A percentile compares a stretch with the other conserved stretches of the same genome.
Evolutionary conservation across 2,329 filamentous ascomycete genomes (phyloP).

Genomic region (Ceratocystiopsis brevicomis): DNA sequence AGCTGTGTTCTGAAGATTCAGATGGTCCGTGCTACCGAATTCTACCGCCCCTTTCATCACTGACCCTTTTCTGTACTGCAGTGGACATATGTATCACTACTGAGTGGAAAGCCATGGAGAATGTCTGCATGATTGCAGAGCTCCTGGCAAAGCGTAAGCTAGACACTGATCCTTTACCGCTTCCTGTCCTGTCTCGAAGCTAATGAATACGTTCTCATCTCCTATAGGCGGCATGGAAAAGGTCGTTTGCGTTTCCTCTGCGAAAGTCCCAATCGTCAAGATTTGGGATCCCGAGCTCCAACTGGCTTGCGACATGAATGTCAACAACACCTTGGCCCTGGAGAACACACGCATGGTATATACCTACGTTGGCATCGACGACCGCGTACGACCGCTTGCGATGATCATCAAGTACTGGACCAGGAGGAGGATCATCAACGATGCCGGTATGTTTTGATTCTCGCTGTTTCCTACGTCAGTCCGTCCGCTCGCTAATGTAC

Average conservation of each 20-base stretch:
- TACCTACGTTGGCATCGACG: conserved; percentile 86
- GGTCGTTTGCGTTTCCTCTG: conserved; percentile 82
- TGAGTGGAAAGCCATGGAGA: conserved; percentile 67
- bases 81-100: conserved; percentile 98
- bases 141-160: conserved; percentile 65
- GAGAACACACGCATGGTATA: conserved; percentile 97
- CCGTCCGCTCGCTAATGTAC: conserved; percentile 1
- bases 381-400: conserved; percentile 73
- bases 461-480: neutral
- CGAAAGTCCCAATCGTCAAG: conserved; percentile 96
- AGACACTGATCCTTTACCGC: neutral
- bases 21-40: conserved; percentile 47
- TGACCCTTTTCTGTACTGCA: conserved; percentile 17
- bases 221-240: conserved; percentile 77
- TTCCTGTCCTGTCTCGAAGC: neutral
- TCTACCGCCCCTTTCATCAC: neutral
- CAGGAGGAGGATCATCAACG: conserved; percentile 76
- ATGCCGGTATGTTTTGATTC: conserved; percentile 47
- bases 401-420: conserved; percentile 99
- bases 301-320: conserved; percentile 91
- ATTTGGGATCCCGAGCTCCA: conserved; percentile 89
- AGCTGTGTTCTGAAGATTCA: conserved; percentile 86
- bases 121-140: conserved; percentile 77
- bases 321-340: conserved; percentile 87
- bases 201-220: neutral